phyloP scores from a whole-genome alignment of 2,329 filamentous ascomycete species.

The Claviceps capensis region DNA sequence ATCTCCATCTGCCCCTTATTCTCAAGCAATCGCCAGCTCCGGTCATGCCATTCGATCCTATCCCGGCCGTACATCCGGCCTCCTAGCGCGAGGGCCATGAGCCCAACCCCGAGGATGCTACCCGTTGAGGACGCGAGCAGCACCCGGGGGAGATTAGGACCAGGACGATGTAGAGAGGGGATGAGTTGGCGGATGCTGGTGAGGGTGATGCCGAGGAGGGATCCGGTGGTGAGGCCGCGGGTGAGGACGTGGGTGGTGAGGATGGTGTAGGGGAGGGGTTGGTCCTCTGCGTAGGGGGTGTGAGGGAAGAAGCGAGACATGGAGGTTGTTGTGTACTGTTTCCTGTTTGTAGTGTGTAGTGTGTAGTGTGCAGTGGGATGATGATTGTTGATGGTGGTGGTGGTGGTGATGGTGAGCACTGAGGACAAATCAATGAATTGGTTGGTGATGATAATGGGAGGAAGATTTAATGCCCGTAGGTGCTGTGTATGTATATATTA shows the following conservation, averaged over 20 bases:
- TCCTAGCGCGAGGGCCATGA: conserved; percentile 29
- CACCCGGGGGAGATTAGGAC: conserved; percentile 14
- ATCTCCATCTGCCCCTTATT: conserved; percentile 41
- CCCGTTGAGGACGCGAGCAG: conserved; percentile 29
- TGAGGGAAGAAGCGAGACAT: conserved; percentile 46
- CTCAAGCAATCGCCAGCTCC: conserved; percentile 46
- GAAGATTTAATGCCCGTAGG: too few species aligned
- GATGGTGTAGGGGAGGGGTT: conserved; percentile 38
- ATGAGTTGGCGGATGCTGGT: conserved; percentile 20
- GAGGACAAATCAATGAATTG: too few species aligned
- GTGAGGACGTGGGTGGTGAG: conserved; percentile 46
- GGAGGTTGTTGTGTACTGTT: neutral
- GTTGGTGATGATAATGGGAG: too few species aligned
- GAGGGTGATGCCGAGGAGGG: conserved; percentile 31
- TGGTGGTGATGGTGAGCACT: too few species aligned
- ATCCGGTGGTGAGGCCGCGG: conserved; percentile 38
- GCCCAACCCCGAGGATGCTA: conserved; percentile 28
- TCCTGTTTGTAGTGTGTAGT: too few species aligned
- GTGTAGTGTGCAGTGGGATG: too few species aligned
- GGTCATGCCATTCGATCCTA: conserved; percentile 50
- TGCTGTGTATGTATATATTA: too few species aligned
- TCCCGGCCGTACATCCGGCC: conserved; percentile 40
- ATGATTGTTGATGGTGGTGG: too few species aligned
- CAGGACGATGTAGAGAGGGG: conserved; percentile 16
- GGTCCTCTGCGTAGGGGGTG: conserved; percentile 47